Evolutionary conservation across 768 basidiomycete genomes (phyloP), one percentile per base, ranked within the genome.

Genomic region (Boletus subparvulus): DNA sequence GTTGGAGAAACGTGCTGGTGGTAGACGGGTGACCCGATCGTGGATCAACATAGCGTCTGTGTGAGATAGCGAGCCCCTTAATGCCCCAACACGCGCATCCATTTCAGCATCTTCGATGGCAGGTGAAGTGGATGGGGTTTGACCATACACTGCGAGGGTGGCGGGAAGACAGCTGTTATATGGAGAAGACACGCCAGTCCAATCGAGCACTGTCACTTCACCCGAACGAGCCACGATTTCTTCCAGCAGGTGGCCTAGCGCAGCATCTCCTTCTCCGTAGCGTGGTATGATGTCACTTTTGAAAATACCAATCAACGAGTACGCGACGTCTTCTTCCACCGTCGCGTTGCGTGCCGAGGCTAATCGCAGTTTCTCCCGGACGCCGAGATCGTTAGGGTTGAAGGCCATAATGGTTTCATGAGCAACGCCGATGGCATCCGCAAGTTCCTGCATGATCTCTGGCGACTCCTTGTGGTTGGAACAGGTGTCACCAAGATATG

Each of bases 121-220:
- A 13, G 16, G 8, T 1, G 19, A 37, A 21, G 8, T 4, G 4
- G 8, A 3, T 0, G 50, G 44, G 0, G 11, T 9, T 14, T 30
- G 35, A 3, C 14, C 39, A 12, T 57, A 61, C 8, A 51, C 44
- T 1, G 24, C 21, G 21, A 61, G 40, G 13, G 52, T 30, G 12
- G 14, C 36, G 0, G 61, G 60, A 26, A 62, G 51, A 24, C 61
- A 62, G 11, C 59, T 62, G 12, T 62, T 62, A 26, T 62, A 63
- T 13, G 32, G 8, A 1, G 56, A 62, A 3, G 61, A 40, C 17
- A 45, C 28, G 16, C 61, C 61, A 3, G 35, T n/a, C 62, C 62
- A 63, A n/a, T 30, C 41, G 41, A 63, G 48, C 6, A 60, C 62
- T 0, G 51, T 53, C 21, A 55, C 41, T 0, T 55, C 61, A 1